These are phyloP conservation scores for Polytrichum formosum DNA, from an alignment of 225 moss, liverwort and hornwort genomes.

Conservation along the genomic window DNA sequence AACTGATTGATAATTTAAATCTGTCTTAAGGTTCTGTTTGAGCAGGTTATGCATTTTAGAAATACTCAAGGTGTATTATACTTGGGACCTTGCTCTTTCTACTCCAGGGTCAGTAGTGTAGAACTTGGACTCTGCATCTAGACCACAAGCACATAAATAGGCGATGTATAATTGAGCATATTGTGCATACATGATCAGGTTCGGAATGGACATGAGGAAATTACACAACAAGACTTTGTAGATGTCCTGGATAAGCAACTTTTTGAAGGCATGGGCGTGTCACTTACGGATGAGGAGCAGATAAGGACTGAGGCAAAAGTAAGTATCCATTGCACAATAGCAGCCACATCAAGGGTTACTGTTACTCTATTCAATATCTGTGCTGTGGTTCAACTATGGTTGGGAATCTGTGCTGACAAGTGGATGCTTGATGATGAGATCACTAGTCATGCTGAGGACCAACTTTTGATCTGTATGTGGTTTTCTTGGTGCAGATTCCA, in stretches of 20 bases:
- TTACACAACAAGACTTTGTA: constrained; percentile 73
- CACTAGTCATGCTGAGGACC: neutral
- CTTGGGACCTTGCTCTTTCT: neutral
- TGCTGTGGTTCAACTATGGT: neutral
- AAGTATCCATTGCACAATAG: constrained; percentile 1
- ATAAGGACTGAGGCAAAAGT: constrained; percentile 74
- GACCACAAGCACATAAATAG: too few relatives aligned
- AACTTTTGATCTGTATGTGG: too few relatives aligned
- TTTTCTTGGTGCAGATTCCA: constrained; percentile 53
- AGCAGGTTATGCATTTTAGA: too few relatives aligned
- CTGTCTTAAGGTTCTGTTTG: too few relatives aligned
- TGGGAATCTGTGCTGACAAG: neutral
- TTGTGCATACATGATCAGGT: constrained; percentile 49
- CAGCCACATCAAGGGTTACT: neutral
- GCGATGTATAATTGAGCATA: too few relatives aligned
- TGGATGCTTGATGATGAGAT: neutral
- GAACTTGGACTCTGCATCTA: too few relatives aligned
- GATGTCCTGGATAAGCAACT: constrained; percentile 95
- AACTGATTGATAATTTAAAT: too few relatives aligned
- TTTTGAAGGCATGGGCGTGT: constrained; percentile 98
- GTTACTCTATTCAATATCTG: neutral
- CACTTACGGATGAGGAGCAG: constrained; percentile 88
- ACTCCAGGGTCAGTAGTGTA: neutral
- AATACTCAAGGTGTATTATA: too few relatives aligned
- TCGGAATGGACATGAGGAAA: constrained; percentile 81